Conservation (phyloP, 1,284 basidiomycete genomes). For the Earliella scabrosa region DNA sequence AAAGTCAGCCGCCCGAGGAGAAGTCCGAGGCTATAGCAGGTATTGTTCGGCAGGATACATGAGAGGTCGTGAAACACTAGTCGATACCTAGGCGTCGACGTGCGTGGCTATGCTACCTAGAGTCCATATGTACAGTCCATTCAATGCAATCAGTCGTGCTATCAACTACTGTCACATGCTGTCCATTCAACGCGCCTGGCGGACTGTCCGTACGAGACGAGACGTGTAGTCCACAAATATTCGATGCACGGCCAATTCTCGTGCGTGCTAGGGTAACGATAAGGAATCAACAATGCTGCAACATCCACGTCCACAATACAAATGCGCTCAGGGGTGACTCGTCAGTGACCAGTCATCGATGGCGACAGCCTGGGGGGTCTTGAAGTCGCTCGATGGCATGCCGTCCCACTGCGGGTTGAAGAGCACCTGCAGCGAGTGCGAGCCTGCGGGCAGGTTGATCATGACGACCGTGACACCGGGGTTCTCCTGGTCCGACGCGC, state of each 20-base stretch:
- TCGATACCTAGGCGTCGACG: neutral
- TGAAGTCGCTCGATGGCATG: constrained; percentile 57
- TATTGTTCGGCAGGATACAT: too few relatives aligned
- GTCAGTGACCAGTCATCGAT: constrained; percentile 73
- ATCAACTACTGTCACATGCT: neutral
- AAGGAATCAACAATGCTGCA: too few relatives aligned
- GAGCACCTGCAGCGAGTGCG: constrained; percentile 76
- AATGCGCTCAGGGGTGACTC: constrained; percentile 70
- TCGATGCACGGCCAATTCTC: neutral
- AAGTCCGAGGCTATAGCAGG: too few relatives aligned
- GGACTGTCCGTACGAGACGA: neutral
- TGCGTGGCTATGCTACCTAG: neutral
- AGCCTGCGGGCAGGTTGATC: constrained; percentile 73
- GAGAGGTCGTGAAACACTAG: too few relatives aligned
- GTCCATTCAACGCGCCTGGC: neutral
- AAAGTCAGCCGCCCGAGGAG: too few relatives aligned
- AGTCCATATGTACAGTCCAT: neutral
- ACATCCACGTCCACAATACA: too few relatives aligned
- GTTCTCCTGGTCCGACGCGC: constrained; percentile 73
- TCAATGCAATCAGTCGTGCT: neutral
- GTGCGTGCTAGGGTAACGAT: too few relatives aligned
- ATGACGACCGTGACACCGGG: constrained; percentile 80
- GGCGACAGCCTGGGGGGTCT: constrained; percentile 69
- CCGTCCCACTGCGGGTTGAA: constrained; percentile 88
- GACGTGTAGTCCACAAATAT: neutral